Conservation (phyloP, 2,329 filamentous ascomycete species). For the Paramyrothecium roridum region DNA sequence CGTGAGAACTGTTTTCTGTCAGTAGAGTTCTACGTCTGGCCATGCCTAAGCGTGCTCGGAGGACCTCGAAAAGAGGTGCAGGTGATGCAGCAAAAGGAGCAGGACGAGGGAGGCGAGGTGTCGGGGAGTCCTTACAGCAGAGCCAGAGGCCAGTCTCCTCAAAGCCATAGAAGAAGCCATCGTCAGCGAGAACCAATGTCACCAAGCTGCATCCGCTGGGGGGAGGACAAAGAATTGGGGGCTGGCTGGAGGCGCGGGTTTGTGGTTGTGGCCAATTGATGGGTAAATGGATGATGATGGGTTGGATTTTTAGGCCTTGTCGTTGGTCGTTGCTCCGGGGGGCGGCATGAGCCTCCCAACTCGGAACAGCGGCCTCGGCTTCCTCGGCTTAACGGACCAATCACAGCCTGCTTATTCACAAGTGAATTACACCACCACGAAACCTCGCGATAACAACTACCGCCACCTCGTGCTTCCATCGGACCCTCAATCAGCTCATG, state of each 20-base stretch:
- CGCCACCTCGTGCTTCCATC: too few species aligned
- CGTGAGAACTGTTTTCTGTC: slow-evolving; percentile 54
- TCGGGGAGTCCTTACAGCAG: slow-evolving; percentile 45
- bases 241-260: slow-evolving; percentile 18
- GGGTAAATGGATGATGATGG: slow-evolving; percentile 19
- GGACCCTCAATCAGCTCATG: too few species aligned
- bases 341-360: slow-evolving; percentile 12
- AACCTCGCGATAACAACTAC: too few species aligned
- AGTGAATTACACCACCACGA: too few species aligned
- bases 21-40: slow-evolving; percentile 8
- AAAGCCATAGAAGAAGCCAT: slow-evolving; percentile 65
- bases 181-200: slow-evolving; percentile 25
- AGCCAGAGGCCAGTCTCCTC: slow-evolving; percentile 55
- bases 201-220: slow-evolving; percentile 27
- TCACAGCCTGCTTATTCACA: slow-evolving; percentile 16
- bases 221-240: slow-evolving; percentile 10
- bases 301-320: too few species aligned
- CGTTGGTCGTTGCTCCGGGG: slow-evolving; percentile 8
- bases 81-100: slow-evolving; percentile 7
- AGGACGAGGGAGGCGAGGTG: slow-evolving; percentile 7
- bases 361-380: slow-evolving; percentile 25
- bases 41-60: too few species aligned
- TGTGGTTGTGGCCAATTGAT: slow-evolving; percentile 7
- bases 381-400: slow-evolving; percentile 31
- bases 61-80: too few species aligned